Evolutionary conservation across 768 basidiomycete species (phyloP), one percentile per base, ranked within the genome.

Genomic region (Leucosporidium scottii): DNA sequence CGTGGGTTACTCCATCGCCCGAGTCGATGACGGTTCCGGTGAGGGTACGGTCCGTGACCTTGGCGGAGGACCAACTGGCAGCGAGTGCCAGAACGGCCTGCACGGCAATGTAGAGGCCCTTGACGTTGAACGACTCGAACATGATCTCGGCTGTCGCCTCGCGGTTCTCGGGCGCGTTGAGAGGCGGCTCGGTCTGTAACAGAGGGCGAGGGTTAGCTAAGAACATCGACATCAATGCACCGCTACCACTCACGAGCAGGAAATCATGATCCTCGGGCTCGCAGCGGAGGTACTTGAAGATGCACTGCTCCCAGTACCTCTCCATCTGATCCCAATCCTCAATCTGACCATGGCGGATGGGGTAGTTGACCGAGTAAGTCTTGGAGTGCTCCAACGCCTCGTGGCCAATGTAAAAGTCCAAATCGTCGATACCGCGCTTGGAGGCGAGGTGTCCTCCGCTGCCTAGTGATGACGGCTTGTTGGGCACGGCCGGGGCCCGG

Each of bases 221-320:
- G 8, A 44, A 17, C 12, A 12, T 36, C 6, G 5, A 36, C 6
- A 5, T 6, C 6, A 36, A 36, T 12, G 12, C 6, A 17, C 39
- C 2, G 39, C 39, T 44, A 44, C 39, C 9, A 49, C 93, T 78
- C 74, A 97, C 94, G 77, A 99, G 81, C 59, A 98, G 85, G 80
- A 99, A 98, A 79, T 97, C 90, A 79, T 98, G 96, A 80, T 98
- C 94, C 80, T 98, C 96, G 20, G 96, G 96, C 79, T 99, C 96
- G 12, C 93, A 93, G 65, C 94, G 84, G 68, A 99, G 83, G 81
- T 98, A 98, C 80, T 99, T 98, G 86, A 98, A 99, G 84, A 98
- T 98, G 72, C 89, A 91, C 82, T 99, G 94, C 79, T 96, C 93
- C 96, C 96, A 99, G 80, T 93, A 97, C 34, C 93, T 83, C 78